These are phyloP conservation scores for Claviceps humidiphila DNA, from an alignment of 2,329 filamentous ascomycete genomes.

Conservation along the genomic window DNA sequence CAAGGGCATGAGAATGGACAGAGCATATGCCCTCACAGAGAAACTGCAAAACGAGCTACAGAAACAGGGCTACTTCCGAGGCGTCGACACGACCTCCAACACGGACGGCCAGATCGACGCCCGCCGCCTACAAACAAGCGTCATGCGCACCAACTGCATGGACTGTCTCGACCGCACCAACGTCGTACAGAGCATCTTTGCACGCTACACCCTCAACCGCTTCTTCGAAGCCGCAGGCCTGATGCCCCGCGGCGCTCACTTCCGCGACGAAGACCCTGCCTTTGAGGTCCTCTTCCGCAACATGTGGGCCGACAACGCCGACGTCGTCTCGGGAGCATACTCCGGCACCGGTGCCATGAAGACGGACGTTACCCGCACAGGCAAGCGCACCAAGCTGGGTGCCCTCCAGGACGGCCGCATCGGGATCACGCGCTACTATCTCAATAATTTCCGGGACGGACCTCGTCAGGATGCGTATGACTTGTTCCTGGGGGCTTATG, in stretches of 20 bases:
- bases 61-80: slow-evolving; percentile 83
- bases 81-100: slow-evolving; percentile 68
- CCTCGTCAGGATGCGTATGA: slow-evolving; percentile 93
- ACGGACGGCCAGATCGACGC: slow-evolving; percentile 62
- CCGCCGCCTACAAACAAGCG: slow-evolving; percentile 68
- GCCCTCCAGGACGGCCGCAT: slow-evolving; percentile 79
- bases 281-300: slow-evolving; percentile 94
- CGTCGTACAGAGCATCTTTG: slow-evolving; percentile 94
- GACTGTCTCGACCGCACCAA: slow-evolving; percentile 97
- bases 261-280: slow-evolving; percentile 58
- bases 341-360: slow-evolving; percentile 95
- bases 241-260: slow-evolving; percentile 60
- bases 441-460: slow-evolving; percentile 91
- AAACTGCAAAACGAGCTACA: slow-evolving; percentile 63
- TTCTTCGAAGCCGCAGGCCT: slow-evolving; percentile 79
- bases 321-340: slow-evolving; percentile 84
- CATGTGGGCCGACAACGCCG: slow-evolving; percentile 96
- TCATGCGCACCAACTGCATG: slow-evolving; percentile 98
- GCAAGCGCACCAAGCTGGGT: slow-evolving; percentile 72
- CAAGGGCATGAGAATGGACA: slow-evolving; percentile 87
- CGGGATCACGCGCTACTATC: slow-evolving; percentile 75
- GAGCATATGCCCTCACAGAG: slow-evolving; percentile 75
- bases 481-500: slow-evolving; percentile 78
- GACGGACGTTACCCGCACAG: slow-evolving; percentile 94
- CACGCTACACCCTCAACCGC: slow-evolving; percentile 73